Percentiles rank a stretch among this genome's conserved stretches.
These are phyloP conservation scores for Capronia epimyces DNA, from an alignment of 2,329 filamentous ascomycete species.

Conservation along the genomic window DNA sequence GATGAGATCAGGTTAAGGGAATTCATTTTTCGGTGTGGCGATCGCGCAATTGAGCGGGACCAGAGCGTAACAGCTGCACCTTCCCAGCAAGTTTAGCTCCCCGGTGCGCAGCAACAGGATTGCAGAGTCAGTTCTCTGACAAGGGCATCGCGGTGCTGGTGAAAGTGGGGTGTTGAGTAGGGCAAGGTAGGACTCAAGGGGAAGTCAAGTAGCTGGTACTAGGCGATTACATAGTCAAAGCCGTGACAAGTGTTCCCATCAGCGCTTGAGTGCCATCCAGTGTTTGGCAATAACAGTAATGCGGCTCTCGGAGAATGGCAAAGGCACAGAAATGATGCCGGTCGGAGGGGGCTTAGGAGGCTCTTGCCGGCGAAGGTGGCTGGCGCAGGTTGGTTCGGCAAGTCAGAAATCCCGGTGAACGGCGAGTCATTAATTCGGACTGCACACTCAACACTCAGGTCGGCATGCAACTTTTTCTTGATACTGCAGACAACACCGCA, in stretches of 20 bases:
- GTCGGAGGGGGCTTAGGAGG: neutral
- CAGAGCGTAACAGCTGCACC: neutral
- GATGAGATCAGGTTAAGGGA: slow-evolving; percentile 90
- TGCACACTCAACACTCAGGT: neutral
- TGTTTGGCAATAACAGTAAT: neutral
- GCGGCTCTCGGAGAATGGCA: neutral
- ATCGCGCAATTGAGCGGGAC: slow-evolving; percentile 3
- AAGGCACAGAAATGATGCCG: neutral
- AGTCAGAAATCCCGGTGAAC: neutral
- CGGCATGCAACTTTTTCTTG: neutral
- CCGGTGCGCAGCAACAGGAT: neutral
- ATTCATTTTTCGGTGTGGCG: slow-evolving; percentile 61
- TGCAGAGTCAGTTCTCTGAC: slow-evolving; percentile 4
- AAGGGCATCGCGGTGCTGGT: slow-evolving; percentile 11
- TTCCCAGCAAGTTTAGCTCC: neutral
- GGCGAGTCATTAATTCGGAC: neutral
- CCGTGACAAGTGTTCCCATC: neutral
- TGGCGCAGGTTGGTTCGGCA: neutral
- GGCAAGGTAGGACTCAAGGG: slow-evolving; percentile 1
- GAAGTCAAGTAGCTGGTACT: slow-evolving; percentile 4
- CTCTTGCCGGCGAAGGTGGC: too few species aligned
- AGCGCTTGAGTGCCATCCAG: neutral
- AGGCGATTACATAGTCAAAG: slow-evolving; percentile 15
- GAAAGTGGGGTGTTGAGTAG: slow-evolving; percentile 5
- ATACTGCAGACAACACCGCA: neutral